Evolutionary conservation across 2,329 filamentous ascomycete species (phyloP).

Genomic region (Phialophora expanda): DNA sequence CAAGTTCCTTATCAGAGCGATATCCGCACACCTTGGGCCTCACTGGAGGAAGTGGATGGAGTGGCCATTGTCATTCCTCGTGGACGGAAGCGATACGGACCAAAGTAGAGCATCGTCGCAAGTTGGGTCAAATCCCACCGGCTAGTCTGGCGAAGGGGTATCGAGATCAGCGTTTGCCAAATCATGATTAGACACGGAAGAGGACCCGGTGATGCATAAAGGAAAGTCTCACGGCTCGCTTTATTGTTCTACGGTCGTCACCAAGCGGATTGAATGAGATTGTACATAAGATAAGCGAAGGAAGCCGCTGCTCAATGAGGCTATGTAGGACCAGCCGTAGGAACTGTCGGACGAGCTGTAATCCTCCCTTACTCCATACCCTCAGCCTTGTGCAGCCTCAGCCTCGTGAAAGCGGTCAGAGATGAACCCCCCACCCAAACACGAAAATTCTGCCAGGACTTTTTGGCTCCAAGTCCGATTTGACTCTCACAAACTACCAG

Average conservation of each 20-base stretch:
- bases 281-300: neutral
- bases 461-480: slow-evolving; percentile 19
- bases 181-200: neutral
- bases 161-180: neutral
- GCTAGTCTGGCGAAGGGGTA: neutral
- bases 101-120: neutral
- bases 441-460: slow-evolving; percentile 30
- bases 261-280: neutral
- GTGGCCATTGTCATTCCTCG: slow-evolving; percentile 35
- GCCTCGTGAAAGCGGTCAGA: slow-evolving; percentile 28
- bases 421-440: neutral
- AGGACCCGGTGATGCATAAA: neutral
- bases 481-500: neutral
- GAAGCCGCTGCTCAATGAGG: neutral
- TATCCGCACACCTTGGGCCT: slow-evolving; percentile 39
- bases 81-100: neutral
- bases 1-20: slow-evolving; percentile 38
- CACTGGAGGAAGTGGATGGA: slow-evolving; percentile 42
- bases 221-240: neutral
- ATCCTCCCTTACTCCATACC: neutral
- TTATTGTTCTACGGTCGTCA: neutral
- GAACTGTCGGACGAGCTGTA: neutral
- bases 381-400: slow-evolving; percentile 11
- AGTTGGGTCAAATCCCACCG: neutral
- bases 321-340: neutral